These are phyloP conservation scores for Lippia alba DNA, from an alignment of 305 asterid species.

Conservation along the genomic window DNA sequence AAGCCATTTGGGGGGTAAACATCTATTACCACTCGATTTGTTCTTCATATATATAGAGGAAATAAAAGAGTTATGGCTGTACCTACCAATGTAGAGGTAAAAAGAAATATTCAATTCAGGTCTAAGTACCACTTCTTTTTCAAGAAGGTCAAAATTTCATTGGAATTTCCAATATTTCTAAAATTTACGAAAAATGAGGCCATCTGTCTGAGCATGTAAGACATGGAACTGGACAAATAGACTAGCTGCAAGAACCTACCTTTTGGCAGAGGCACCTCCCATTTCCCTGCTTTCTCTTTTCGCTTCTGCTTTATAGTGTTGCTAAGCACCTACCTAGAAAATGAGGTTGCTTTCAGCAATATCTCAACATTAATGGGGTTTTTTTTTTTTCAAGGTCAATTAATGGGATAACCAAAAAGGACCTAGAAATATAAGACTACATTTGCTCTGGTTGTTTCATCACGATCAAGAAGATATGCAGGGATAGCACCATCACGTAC, in stretches of 20 bases:
- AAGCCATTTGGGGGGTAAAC: too few species aligned
- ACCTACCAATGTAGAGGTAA: too few species aligned
- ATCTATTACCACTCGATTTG: too few species aligned
- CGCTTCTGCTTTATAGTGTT: constrained; percentile 95
- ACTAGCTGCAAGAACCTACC: constrained; percentile 60
- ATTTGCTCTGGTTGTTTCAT: constrained; percentile 89
- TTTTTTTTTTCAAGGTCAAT: neutral
- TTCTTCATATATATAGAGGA: too few species aligned
- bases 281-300: constrained; percentile 96
- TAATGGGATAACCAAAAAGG: constrained; percentile 4
- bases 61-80: too few species aligned
- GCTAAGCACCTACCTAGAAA: constrained; percentile 73
- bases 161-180: too few species aligned
- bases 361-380: constrained; percentile 7
- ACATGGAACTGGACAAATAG: constrained; percentile 1
- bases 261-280: constrained; percentile 99
- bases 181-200: too few species aligned
- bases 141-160: too few species aligned
- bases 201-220: too few species aligned
- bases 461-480: constrained; percentile 94
- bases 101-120: too few species aligned
- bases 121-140: too few species aligned
- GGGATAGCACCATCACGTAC: constrained; percentile 93
- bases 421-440: constrained; percentile 40
- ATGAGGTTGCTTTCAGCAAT: constrained; percentile 12